Evolutionary conservation across 2,329 filamentous ascomycete genomes (phyloP).

Genomic region (Orbilia blumenaviensis): DNA sequence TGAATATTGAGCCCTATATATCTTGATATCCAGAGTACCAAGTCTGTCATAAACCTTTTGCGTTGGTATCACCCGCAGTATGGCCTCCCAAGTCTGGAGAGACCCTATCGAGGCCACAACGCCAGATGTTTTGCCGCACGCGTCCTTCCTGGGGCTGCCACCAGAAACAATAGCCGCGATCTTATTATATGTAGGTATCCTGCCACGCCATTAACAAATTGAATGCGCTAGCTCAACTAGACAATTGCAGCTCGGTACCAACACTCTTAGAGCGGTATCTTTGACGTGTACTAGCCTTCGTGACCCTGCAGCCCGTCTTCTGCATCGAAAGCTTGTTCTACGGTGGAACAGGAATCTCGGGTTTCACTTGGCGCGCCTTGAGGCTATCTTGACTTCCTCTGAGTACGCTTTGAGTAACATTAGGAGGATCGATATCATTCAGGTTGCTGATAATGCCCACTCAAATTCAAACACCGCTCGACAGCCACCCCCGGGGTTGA

Average conservation of each 20-base stretch:
- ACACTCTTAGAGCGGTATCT: conserved; percentile 11
- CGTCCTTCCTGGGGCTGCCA: background rate
- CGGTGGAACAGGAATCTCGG: conserved; percentile 10
- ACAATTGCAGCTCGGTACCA: background rate
- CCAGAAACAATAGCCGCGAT: background rate
- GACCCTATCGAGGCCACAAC: background rate
- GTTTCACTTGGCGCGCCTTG: background rate
- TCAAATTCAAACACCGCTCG: background rate
- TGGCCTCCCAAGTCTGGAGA: background rate
- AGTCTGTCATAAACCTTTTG: no score
- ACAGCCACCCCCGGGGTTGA: conserved; percentile 1
- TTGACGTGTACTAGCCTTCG: conserved; percentile 20
- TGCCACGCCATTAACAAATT: background rate
- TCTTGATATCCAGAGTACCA: background rate
- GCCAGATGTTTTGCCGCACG: background rate
- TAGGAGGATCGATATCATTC: conserved; percentile 17
- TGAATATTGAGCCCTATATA: no score
- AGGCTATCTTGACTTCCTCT: conserved; percentile 24
- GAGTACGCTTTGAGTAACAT: conserved; percentile 5
- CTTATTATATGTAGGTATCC: background rate
- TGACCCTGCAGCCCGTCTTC: background rate
- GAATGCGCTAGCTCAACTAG: no score
- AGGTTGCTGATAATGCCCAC: background rate
- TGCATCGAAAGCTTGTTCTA: conserved; percentile 21
- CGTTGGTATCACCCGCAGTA: background rate